phyloP scores from a whole-genome alignment of 2,329 filamentous ascomycete genomes.

The Venturia nashicola region DNA sequence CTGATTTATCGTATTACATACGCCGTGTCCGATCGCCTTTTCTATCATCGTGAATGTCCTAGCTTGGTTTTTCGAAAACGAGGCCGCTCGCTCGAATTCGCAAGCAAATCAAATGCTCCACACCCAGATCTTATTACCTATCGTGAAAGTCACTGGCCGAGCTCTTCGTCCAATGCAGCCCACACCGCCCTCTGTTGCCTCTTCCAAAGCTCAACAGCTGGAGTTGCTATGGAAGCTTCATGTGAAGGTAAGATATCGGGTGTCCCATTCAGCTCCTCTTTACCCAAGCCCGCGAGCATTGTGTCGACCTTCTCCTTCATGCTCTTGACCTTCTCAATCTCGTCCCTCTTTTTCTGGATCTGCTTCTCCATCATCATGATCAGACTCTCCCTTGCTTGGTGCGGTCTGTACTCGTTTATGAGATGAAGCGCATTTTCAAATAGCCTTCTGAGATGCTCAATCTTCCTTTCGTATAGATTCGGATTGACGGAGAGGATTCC shows the following conservation, averaged over 20 bases:
- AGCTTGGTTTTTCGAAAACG: too few relatives aligned
- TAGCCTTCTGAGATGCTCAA: constrained; percentile 66
- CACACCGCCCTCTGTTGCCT: constrained; percentile 10
- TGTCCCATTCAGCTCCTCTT: constrained; percentile 8
- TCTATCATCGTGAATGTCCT: too few relatives aligned
- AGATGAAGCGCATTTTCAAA: constrained; percentile 88
- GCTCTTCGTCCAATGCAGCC: constrained; percentile 5
- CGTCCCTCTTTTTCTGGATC: constrained; percentile 56
- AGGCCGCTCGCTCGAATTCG: background rate
- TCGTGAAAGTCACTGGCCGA: background rate
- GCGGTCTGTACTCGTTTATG: constrained; percentile 86
- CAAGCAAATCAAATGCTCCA: background rate
- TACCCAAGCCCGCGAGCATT: constrained; percentile 55
- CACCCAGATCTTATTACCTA: background rate
- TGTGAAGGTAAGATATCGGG: background rate
- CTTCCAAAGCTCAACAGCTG: constrained; percentile 3
- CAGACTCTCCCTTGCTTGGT: constrained; percentile 80
- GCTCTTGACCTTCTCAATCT: constrained; percentile 57
- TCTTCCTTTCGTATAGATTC: constrained; percentile 51
- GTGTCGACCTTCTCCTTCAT: constrained; percentile 61
- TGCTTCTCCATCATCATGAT: constrained; percentile 83
- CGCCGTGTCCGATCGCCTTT: background rate
- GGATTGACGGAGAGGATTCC: constrained; percentile 60
- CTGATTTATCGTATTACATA: background rate
- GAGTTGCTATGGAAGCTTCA: background rate